Base-by-base conservation (phyloP, 768 basidiomycete species). In the Cyathus striatus region DNA sequence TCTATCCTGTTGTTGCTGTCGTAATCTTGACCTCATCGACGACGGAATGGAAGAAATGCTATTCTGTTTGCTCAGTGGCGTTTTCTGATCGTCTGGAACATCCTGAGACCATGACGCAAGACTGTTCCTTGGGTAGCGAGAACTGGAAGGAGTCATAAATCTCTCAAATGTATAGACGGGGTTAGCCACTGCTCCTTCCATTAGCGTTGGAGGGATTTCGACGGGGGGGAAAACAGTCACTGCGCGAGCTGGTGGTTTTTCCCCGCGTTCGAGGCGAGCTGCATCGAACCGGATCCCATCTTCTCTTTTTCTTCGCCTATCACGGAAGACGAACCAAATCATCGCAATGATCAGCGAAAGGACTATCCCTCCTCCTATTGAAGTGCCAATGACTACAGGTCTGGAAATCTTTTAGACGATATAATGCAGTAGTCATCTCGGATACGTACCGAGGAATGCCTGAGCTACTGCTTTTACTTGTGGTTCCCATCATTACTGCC, bases 321-420 rank as follows among this genome's bases (percentile, higher is more conserved):
- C 63, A 38, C 66, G 64, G 41, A 70, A 32, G 41, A 73, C 47
- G 52, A 72, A 79, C 21, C 72, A 39, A 12, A 63, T 49, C 64
- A 78, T 68, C 16, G 62, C 56, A n/a, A 75, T 30, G 9, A 59
- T 60, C 16, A 76, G 52, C 4, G 72, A 26, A n/a, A 62, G 54
- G 9, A 76, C 53, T 6, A 67, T 55, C 23, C 56, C 61, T n/a
- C 66, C 67, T 24, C 66, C 73, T 25, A 68, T 56, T 26, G 69
- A 61, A 25, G 71, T 58, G 5, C 73, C 75, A 38, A 80, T 72
- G 40, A 76, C 61, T 7, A 70, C 62, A 18, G 57, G 57, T 47
- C 75, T 81, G 34, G 2, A 44, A 24, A 26, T 13, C 6, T 6
- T 17, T 2, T 23, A 20, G 34, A 43, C 14, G 12, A 12, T n/a